These are phyloP conservation scores for Apiospora hydei DNA, from an alignment of 2,329 filamentous ascomycete genomes.

Conservation along the genomic window DNA sequence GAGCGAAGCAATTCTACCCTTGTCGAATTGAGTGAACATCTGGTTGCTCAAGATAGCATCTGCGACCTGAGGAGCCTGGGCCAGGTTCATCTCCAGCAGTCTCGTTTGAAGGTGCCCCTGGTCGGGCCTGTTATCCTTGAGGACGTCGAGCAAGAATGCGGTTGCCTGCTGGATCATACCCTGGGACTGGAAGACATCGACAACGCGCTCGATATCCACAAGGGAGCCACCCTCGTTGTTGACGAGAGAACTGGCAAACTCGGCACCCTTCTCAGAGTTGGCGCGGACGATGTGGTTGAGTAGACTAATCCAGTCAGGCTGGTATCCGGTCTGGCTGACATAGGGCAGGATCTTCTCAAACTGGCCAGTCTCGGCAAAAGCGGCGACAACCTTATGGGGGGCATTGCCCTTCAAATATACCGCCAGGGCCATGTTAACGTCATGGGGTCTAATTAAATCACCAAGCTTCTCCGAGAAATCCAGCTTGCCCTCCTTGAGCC, in stretches of 20 bases:
- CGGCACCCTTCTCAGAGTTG: constrained; percentile 91
- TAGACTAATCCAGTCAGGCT: constrained; percentile 92
- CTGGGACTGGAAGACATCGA: constrained; percentile 98
- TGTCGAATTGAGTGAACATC: constrained; percentile 98
- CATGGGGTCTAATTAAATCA: constrained; percentile 89
- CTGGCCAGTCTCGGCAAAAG: constrained; percentile 92
- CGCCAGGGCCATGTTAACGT: constrained; percentile 83
- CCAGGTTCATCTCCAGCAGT: constrained; percentile 95
- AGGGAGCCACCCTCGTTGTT: constrained; percentile 88
- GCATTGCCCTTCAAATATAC: constrained; percentile 93
- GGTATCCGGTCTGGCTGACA: constrained; percentile 82
- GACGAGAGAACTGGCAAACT: constrained; percentile 91
- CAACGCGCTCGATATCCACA: constrained; percentile 91
- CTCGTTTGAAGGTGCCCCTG: constrained; percentile 94
- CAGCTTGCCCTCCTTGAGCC: constrained; percentile 95
- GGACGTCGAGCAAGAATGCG: constrained; percentile 93
- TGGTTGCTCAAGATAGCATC: constrained; percentile 98
- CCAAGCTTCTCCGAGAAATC: constrained; percentile 96
- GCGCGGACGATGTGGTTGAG: constrained; percentile 91
- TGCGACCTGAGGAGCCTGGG: constrained; percentile 95
- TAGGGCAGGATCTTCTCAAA: constrained; percentile 98
- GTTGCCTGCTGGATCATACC: constrained; percentile 98
- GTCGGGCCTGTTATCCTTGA: constrained; percentile 94
- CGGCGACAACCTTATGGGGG: constrained; percentile 92
- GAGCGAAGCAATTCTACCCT: constrained; percentile 83